A percentile compares a stretch with the other conserved stretches of the same genome.
phyloP scores from a whole-genome alignment of 1,284 basidiomycete genomes.

The Tilletia walkeri region DNA sequence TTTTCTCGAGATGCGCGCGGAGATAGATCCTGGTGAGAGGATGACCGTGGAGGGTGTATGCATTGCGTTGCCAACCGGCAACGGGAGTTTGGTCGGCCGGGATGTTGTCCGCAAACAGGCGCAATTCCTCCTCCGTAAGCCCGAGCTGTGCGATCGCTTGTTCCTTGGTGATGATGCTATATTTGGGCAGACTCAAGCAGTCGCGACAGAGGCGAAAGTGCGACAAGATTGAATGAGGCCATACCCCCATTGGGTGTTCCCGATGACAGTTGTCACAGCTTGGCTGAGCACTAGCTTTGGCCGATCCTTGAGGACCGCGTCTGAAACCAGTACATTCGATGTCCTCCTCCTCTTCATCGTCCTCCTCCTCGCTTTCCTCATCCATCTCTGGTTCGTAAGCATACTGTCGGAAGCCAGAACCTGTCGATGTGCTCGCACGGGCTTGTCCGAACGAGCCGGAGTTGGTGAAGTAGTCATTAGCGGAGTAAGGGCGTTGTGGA shows the following conservation, averaged over 20 bases:
- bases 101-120: background rate
- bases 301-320: too few species aligned
- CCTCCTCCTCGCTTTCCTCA: constrained; percentile 7
- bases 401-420: background rate
- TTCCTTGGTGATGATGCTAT: background rate
- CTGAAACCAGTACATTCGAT: background rate
- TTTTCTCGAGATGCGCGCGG: background rate
- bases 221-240: constrained; percentile 4
- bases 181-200: background rate
- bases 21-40: background rate
- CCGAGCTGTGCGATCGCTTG: background rate
- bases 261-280: background rate
- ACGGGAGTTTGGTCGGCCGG: background rate
- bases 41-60: background rate
- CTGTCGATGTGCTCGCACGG: background rate
- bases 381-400: background rate
- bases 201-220: constrained; percentile 1
- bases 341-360: constrained; percentile 13
- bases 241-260: background rate
- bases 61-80: constrained; percentile 5
- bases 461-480: constrained; percentile 7
- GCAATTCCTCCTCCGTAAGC: background rate
- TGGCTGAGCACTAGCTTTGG: background rate
- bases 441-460: background rate
- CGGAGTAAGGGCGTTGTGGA: background rate